phyloP scores from a whole-genome alignment of 768 basidiomycete genomes.

The Suillus bovinus region DNA sequence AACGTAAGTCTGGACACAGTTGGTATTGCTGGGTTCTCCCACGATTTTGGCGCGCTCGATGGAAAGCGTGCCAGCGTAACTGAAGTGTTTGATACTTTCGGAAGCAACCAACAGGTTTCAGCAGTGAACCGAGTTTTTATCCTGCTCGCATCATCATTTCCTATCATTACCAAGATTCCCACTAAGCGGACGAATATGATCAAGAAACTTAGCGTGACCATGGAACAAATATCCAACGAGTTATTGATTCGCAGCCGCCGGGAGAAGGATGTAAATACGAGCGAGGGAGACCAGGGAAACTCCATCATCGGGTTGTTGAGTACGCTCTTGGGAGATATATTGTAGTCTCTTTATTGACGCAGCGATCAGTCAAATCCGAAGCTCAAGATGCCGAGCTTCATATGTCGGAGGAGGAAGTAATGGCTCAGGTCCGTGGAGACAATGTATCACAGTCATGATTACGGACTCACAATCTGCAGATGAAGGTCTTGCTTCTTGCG shows the following conservation, averaged over 20 bases:
- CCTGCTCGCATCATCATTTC: no score
- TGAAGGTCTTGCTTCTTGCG: no score
- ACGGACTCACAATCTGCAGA: no score
- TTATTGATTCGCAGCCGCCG: no score
- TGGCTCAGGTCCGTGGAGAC: no score
- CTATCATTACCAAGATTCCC: no score
- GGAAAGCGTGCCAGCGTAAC: slow-evolving; percentile 45
- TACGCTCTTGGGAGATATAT: not conserved
- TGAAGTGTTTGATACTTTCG: slow-evolving; percentile 41
- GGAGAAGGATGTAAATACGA: no score
- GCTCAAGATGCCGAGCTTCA: not conserved
- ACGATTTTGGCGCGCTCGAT: slow-evolving; percentile 54
- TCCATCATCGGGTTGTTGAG: not conserved
- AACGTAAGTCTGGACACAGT: slow-evolving; percentile 50
- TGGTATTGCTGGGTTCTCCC: slow-evolving; percentile 59
- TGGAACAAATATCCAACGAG: not conserved
- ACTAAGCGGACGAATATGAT: no score
- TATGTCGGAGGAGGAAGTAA: not conserved
- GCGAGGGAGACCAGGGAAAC: not conserved
- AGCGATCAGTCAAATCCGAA: not conserved
- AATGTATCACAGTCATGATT: no score
- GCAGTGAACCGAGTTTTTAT: slow-evolving; percentile 25
- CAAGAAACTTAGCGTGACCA: not conserved
- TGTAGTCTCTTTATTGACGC: not conserved
- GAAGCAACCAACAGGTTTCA: slow-evolving; percentile 19